phyloP scores from a whole-genome alignment of 2,329 filamentous ascomycete genomes.

The Arthrobotrys megalospora region DNA sequence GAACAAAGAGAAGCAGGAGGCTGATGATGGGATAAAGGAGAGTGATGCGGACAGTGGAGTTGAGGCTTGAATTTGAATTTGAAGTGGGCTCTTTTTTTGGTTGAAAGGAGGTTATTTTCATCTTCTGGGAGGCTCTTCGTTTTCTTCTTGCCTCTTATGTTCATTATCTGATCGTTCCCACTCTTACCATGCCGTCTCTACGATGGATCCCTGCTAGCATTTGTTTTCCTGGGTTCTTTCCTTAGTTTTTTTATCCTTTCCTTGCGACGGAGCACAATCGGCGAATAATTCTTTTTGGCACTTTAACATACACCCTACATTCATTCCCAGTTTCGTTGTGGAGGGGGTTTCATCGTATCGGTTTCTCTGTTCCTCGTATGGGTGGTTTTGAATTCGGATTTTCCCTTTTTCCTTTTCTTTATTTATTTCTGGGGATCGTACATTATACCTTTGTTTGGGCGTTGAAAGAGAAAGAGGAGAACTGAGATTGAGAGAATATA shows the following conservation, averaged over 20 bases:
- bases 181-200: slow-evolving; percentile 2
- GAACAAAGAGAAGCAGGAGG: background rate
- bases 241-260: slow-evolving; percentile 11
- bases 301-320: slow-evolving; percentile 7
- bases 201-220: slow-evolving; percentile 10
- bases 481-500: background rate
- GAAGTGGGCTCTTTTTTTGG: background rate
- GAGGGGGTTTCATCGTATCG: background rate
- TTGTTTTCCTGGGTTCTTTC: slow-evolving; percentile 9
- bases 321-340: slow-evolving; percentile 8
- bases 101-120: slow-evolving; percentile 4
- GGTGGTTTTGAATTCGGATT: slow-evolving; percentile 3
- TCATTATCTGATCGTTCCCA: slow-evolving; percentile 13
- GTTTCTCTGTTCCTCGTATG: slow-evolving; percentile 2
- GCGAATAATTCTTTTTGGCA: slow-evolving; percentile 34
- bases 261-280: slow-evolving; percentile 45
- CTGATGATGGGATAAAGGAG: slow-evolving; percentile 22
- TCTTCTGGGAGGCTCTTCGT: background rate
- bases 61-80: slow-evolving; percentile 31
- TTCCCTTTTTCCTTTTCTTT: background rate
- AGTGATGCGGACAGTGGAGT: slow-evolving; percentile 56
- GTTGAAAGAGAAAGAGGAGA: slow-evolving; percentile 1
- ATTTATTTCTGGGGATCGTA: slow-evolving; percentile 1
- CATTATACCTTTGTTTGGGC: slow-evolving; percentile 10
- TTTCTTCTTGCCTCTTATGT: slow-evolving; percentile 21